Base-by-base conservation (phyloP, 2,329 filamentous ascomycete genomes). In the Nothopassalora personata region DNA sequence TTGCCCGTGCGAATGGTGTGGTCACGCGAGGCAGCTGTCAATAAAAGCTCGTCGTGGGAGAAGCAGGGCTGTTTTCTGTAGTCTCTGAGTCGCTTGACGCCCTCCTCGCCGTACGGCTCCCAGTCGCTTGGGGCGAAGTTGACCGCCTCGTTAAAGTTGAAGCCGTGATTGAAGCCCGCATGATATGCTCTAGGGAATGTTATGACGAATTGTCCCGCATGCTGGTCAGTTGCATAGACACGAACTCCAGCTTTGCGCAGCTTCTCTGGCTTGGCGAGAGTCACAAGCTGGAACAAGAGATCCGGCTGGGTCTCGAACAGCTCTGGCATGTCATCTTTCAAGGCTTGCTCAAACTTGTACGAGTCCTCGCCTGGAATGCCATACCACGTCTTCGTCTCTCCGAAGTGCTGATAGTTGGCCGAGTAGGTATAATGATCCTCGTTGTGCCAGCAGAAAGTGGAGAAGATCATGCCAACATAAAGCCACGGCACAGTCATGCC, bases 401-500 rank as follows among this genome's bases (percentile, higher is more conserved):
- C 94, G 69, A 99, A 96, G 69, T 99, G 94, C 73, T 99, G 94
- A 69, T 97, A 99, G 67, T 99, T 99, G 54, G 94, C 89, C 0
- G 94, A 99, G 72, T 97, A 99, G 1, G 94, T 88, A 72, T 96
- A 97, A 71, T 99, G 94, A 70, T 99, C 94, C 71, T 99, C 94
- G 64, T 96, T 97, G 73, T 99, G 94, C 94, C 94, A 99, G 75
- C 94, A 99, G 71, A 99, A 99, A 0, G 94, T 97, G 0, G 94
- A 99, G 73, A 99, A 99, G 43, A 96, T 95, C 94, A 99, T 99
- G 62, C 94, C 94, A 4, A 99, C 94, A 71, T 99, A 99, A 3
- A 99, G 86, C 94, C 94, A 99, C 0, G 94, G 94, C 7, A 99
- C 93, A 0, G 94, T 99, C 94, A 99, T 99, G 39, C 94, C 94